Evolutionary conservation across 768 basidiomycete genomes (phyloP), one percentile per base, ranked within the genome.

Genomic region (Mycena vitilis): DNA sequence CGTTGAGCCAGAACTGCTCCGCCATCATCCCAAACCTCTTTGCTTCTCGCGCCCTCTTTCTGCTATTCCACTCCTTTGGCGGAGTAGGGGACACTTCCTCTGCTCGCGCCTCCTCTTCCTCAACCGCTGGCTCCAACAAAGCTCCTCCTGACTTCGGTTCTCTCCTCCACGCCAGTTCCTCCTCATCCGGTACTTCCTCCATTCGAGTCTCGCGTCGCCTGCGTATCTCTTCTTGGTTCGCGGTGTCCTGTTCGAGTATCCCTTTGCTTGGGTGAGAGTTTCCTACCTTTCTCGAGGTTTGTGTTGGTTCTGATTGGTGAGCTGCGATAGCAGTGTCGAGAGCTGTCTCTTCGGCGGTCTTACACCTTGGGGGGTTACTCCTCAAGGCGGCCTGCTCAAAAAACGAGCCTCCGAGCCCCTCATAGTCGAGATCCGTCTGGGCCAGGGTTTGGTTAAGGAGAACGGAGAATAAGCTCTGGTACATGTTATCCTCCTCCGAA

Each of bases 381-480:
- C 15, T 11, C 1, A 9, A 22, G 25, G 62, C 52, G 13, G 62
- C 62, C 62, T n/a, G 5, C 45, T 55, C 53, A 63, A 63, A 63
- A 63, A 44, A 36, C 42, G 62, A 44, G 1, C 49, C 44, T 5
- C 16, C 37, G 5, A 61, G 2, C 1, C 7, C 15, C 4, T 5
- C 16, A 12, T n/a, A 56, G 12, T 63, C 62, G 0, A 54, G 5
- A 2, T 2, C 48, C 12, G 30, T 16, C 4, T 30, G n/a, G 9
- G 62, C 15, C 0, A 63, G 4, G 1, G 62, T 25, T 18, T 64
- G 63, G n/a, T 64, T 64, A 0, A 64, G 54, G n/a, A 64, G 34
- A 0, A 64, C 25, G 1, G 44, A 36, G 45, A 64, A 64, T 2
- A 20, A 8, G 18, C 40, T 62, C 6, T 62, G 38, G 40, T 53